Evolutionary conservation across 768 basidiomycete species (phyloP).

Genomic region (Pleurotus platypus): DNA sequence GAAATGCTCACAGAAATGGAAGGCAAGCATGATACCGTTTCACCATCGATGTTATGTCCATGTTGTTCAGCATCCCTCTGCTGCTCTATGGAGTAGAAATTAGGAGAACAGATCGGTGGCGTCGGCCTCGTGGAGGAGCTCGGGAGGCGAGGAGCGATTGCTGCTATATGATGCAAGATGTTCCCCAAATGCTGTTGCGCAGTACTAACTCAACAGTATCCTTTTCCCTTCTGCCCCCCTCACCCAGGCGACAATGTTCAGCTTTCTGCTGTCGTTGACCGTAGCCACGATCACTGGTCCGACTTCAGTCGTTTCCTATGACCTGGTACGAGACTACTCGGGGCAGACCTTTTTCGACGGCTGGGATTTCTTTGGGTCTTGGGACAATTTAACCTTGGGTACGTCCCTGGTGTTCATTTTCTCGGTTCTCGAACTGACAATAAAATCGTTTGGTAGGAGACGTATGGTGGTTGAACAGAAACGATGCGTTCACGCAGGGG

Average conservation of each 20-base stretch:
- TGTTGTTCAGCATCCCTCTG: no score
- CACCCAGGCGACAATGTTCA: no score
- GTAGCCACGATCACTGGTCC: not conserved
- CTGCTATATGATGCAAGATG: no score
- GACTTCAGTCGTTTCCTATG: slow-evolving; percentile 18
- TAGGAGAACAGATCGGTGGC: no score
- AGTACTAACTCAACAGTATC: no score
- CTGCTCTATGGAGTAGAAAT: no score
- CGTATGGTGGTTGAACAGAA: slow-evolving; percentile 45
- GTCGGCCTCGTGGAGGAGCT: no score
- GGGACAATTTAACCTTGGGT: slow-evolving; percentile 42
- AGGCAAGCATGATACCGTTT: no score
- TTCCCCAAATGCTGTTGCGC: no score
- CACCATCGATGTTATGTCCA: no score
- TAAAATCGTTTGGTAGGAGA: slow-evolving; percentile 34
- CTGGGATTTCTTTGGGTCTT: slow-evolving; percentile 46
- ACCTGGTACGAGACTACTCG: slow-evolving; percentile 37
- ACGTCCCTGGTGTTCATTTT: not conserved
- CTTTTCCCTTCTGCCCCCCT: not conserved
- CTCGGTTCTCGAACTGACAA: not conserved
- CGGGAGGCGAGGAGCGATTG: no score
- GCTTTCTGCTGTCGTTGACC: not conserved
- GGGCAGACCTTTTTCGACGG: slow-evolving; percentile 45
- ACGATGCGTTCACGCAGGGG: slow-evolving; percentile 27
- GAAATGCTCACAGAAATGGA: no score